Evolutionary conservation across 2,329 filamentous ascomycete species (phyloP), one percentile per base, ranked within the genome.

Genomic region (Trichoderma pleuroti): DNA sequence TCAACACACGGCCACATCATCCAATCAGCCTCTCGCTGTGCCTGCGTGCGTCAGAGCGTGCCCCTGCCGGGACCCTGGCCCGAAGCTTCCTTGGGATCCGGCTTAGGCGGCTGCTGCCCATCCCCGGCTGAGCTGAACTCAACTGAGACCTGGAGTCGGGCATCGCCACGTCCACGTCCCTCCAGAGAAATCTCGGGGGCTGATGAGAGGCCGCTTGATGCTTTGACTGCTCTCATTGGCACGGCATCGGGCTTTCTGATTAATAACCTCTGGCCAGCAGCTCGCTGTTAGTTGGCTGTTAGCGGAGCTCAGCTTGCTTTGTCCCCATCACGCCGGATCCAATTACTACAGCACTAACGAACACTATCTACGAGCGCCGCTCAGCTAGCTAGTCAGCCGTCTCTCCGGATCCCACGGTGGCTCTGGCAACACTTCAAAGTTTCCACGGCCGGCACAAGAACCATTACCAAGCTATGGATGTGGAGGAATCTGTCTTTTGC

Each of bases 21-120:
- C 68, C 68, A 70, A 70, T 70, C 68, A 70, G 60, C 49, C 52
- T 46, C 9, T 34, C 49, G 36, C 46, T 26, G 68, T 64, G 60
- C 68, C 68, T 70, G 68, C 68, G 34, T 70, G 68, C 67, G 52
- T 64, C 68, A 59, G 49, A 57, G 32, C 68, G 18, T n/a, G 36
- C 60, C 68, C 68, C 60, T 70, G 68, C 32, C 42, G 28, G 39
- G 56, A 68, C 65, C 65, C 56, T 52, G 54, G 65, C 65, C 60
- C 46, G 49, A 57, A 52, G 49, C 49, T 64, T 49, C 28, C 60
- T 65, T 63, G 39, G 65, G 65, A 68, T 68, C 39, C 65, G 65
- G 65, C 39, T 61, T 7, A 68, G 56, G 56, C 54, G 65, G 65
- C 56, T 68, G 65, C 39, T 68, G 65, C 54, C 65, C 52, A 32